Base-by-base conservation (phyloP, 2,329 filamentous ascomycete species). In the Magnaporthiopsis incrustans region DNA sequence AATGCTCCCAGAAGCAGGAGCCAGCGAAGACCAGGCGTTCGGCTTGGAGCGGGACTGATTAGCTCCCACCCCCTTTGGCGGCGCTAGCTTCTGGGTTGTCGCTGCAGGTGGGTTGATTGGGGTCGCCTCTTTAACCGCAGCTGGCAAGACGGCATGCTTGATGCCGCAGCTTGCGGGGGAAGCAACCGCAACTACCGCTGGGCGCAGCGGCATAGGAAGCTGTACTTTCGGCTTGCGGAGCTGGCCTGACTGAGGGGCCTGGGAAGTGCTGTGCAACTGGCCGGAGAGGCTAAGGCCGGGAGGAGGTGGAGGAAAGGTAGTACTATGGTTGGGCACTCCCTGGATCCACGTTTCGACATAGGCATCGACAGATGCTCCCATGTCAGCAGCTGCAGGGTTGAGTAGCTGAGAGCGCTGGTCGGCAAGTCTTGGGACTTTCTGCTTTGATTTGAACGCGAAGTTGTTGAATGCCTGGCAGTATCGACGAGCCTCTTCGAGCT, bases 401-500 rank as follows among this genome's bases (percentile, higher is more conserved):
- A n/a, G 44, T 2, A 50, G 44, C 7, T n/a, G 15, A 10, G 18
- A 6, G 44, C 44, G 15, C 3, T 50, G 44, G 4, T 22, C 18
- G 22, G 15, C 15, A 8, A 25, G 26, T 27, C 22, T 30, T 18
- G 22, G 58, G n/a, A n/a, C 18, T 30, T 30, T 27, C 30, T 57
- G 25, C 22, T 61, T 61, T 7, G 35, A 10, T 6, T 27, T 35
- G 32, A 67, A 69, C 25, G 44, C 32, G 12, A 57, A 66, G 8
- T 35, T 58, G 56, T 56, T 62, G 50, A 70, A 67, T 63, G 67
- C 66, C 5, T 60, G 11, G 2, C 67, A 67, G 56, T 50, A 63
- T 18, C 59, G 65, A 8, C 61, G 65, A 2, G 67, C 67, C 32
- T 62, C 6, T 3, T 57, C 38, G 1, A 59, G 50, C 2, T 35